Evolutionary conservation across 495 filamentous ascomycete genomes (phyloP).

Genomic region (Hyaloscypha hepaticicola): DNA sequence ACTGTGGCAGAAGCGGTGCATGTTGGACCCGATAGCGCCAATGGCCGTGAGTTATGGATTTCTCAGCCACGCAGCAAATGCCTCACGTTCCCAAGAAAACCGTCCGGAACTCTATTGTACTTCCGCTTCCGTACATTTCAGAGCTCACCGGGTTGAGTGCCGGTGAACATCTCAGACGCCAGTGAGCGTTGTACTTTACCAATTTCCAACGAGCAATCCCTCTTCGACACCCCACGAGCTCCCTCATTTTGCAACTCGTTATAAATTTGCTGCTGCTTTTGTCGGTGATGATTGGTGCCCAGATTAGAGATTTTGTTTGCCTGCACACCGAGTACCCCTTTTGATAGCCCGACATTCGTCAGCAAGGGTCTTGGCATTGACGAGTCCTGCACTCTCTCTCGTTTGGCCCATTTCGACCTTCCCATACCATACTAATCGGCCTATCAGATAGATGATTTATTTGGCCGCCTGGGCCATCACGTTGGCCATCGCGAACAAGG

Average conservation of each 20-base stretch:
- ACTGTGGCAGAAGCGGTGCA: constrained; percentile 13
- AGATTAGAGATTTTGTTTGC: background rate
- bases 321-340: background rate
- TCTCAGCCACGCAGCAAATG: constrained; percentile 19
- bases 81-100: background rate
- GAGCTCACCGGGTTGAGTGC: background rate
- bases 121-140: background rate
- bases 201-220: too few relatives aligned
- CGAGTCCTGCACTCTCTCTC: background rate
- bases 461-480: too few relatives aligned
- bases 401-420: background rate
- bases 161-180: background rate
- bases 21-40: background rate
- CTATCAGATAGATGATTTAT: background rate
- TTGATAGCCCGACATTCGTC: background rate
- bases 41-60: background rate
- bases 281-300: background rate
- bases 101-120: background rate
- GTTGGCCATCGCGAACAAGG: background rate
- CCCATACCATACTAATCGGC: background rate
- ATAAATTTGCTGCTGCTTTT: background rate
- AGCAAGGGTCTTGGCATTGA: background rate
- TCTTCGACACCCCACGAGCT: background rate
- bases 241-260: background rate
- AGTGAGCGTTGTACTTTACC: background rate